These are phyloP conservation scores for Pseudonitzschia multiseries DNA, from an alignment of 108 stramenopile genomes.

Conservation along the genomic window DNA sequence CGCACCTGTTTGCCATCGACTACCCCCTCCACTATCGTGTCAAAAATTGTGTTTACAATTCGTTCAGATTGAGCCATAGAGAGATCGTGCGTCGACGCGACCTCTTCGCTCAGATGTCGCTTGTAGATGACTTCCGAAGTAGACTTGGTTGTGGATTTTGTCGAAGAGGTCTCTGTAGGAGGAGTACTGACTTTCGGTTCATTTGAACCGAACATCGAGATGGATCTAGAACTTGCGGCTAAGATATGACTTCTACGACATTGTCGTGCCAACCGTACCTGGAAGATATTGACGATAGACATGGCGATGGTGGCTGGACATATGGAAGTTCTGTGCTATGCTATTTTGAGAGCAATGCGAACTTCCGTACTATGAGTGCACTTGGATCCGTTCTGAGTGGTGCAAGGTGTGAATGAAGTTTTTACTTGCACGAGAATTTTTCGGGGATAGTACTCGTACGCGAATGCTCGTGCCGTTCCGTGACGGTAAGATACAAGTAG, in stretches of 20 bases:
- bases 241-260: neutral
- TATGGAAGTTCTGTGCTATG: neutral
- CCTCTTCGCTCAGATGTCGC: slow-evolving; percentile 16
- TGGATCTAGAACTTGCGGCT: neutral
- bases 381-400: too few relatives aligned
- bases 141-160: neutral
- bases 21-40: slow-evolving; percentile 37
- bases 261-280: neutral
- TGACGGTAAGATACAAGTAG: too few relatives aligned
- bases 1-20: slow-evolving; percentile 26
- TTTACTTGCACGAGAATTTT: too few relatives aligned
- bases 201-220: neutral
- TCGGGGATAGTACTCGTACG: too few relatives aligned
- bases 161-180: neutral
- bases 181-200: neutral
- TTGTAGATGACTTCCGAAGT: slow-evolving; percentile 6
- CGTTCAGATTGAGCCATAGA: slow-evolving; percentile 15
- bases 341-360: too few relatives aligned
- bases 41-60: slow-evolving; percentile 38
- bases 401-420: too few relatives aligned
- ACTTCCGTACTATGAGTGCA: too few relatives aligned
- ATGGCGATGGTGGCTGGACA: neutral
- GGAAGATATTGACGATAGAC: neutral
- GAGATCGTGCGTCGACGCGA: slow-evolving; percentile 32
- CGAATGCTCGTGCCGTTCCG: too few relatives aligned